Evolutionary conservation across 257 asterid genomes (phyloP), one percentile per base, ranked within the genome.

Genomic region (Asclepias syriaca): DNA sequence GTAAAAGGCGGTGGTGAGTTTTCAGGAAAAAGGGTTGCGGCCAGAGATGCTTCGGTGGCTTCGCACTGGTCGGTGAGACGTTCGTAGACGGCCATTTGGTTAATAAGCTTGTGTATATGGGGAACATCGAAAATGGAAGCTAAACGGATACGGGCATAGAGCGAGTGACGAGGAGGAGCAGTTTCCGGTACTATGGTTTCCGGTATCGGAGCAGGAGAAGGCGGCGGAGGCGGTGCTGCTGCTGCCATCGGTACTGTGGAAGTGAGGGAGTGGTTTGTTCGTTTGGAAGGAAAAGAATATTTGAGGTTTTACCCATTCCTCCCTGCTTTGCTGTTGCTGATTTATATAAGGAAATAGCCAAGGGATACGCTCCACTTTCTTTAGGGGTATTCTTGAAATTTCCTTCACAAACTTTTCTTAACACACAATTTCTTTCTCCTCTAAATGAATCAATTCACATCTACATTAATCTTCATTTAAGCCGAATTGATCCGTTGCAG

Each of bases 11-110:
- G 79, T 19, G 78, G 77, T 0, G 79, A 40, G 49, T 57, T 74
- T 0, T 21, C 60, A 70, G 81, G 76, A 74, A 84, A 84, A 66
- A 84, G 86, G 3, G 89, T 82, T 71, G 80, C 10, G n/a, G 86
- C 74, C 32, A 84, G 86, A 19, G 86, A 72, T 12, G 77, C 68
- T 70, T 80, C 86, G 6, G 86, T 82, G 61, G 89, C 86, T 65
- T 81, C 64, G 74, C 24, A 80, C 57, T 77, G 79, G 37, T 84
- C 76, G 43, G 85, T 29, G 66, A 84, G 86, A 64, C 72, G 74
- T 39, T 84, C 86, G 77, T 71, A 84, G 48, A 76, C 77, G 68
- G 89, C 89, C 89, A 82, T 82, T 65, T 84, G 80, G 77, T 84
- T 80, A 72, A 84, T 84, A 65, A 84, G 86, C 55, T 75, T 82